A percentile compares a stretch with the other conserved stretches of the same genome.
Evolutionary conservation across 1,284 basidiomycete species (phyloP).

Genomic region (Austroboletus niveus): DNA sequence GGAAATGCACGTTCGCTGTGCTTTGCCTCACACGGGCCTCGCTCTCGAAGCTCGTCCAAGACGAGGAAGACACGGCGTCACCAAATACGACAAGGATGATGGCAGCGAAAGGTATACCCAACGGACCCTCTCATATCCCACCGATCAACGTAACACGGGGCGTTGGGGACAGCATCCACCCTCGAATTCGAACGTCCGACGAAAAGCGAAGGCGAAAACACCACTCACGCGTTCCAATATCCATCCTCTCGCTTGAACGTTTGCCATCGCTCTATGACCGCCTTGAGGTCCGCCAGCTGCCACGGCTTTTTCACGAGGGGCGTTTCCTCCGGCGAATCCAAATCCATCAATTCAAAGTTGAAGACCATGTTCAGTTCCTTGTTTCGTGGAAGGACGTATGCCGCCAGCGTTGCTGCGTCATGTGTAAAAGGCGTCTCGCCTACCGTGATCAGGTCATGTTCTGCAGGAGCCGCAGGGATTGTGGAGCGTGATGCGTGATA

Average conservation of each 20-base stretch:
- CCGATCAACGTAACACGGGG: slow-evolving; percentile 8
- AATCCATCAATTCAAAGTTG: slow-evolving; percentile 61
- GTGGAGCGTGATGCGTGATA: too few species aligned
- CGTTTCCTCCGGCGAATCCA: slow-evolving; percentile 41
- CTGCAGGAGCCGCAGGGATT: slow-evolving; percentile 28
- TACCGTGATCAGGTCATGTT: slow-evolving; percentile 60
- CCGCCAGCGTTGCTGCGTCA: slow-evolving; percentile 46
- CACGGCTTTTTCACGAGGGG: slow-evolving; percentile 47
- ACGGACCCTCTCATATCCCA: slow-evolving; percentile 16
- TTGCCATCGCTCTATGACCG: slow-evolving; percentile 61
- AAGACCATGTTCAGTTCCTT: slow-evolving; percentile 71
- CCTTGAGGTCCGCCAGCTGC: slow-evolving; percentile 57
- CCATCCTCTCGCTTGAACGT: slow-evolving; percentile 51
- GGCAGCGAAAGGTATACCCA: neutral
- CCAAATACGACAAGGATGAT: neutral
- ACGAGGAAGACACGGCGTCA: neutral
- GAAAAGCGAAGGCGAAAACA: neutral
- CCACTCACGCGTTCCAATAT: slow-evolving; percentile 62
- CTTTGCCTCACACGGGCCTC: slow-evolving; percentile 24
- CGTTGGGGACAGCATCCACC: slow-evolving; percentile 17
- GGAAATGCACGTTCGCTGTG: slow-evolving; percentile 1
- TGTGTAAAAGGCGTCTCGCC: slow-evolving; percentile 66
- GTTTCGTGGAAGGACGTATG: slow-evolving; percentile 59
- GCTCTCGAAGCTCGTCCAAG: slow-evolving; percentile 1
- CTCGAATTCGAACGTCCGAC: slow-evolving; percentile 53